Evolutionary conservation across 352 stramenopile species (phyloP).

Genomic region (Phytopythium sindhum): DNA sequence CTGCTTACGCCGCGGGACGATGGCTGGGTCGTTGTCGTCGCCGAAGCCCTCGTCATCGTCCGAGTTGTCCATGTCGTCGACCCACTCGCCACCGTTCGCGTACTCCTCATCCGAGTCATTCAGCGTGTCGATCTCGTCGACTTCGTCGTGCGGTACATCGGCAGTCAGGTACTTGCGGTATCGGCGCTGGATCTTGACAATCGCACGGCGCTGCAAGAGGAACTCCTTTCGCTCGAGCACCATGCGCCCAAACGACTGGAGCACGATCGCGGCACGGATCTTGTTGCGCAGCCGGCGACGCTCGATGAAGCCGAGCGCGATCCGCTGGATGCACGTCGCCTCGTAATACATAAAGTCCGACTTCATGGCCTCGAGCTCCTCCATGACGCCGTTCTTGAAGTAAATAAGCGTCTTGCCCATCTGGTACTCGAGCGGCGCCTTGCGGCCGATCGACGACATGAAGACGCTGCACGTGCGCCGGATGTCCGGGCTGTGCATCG

Average conservation of each 20-base stretch:
- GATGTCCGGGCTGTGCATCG: constrained; percentile 79
- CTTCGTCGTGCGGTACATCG: constrained; percentile 20
- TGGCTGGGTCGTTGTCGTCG: constrained; percentile 20
- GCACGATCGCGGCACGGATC: constrained; percentile 61
- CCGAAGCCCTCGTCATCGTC: constrained; percentile 53
- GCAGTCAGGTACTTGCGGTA: constrained; percentile 54
- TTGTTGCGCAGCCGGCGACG: constrained; percentile 62
- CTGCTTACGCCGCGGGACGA: constrained; percentile 25
- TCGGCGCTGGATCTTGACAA: constrained; percentile 68
- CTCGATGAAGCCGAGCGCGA: constrained; percentile 79
- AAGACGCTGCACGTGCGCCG: constrained; percentile 76
- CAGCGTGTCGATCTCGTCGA: constrained; percentile 12
- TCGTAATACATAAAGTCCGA: constrained; percentile 90
- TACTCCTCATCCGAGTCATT: constrained; percentile 31
- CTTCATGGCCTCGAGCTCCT: constrained; percentile 93
- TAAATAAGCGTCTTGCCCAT: constrained; percentile 95
- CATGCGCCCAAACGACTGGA: constrained; percentile 84
- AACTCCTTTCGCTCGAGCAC: constrained; percentile 72
- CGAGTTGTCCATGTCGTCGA: constrained; percentile 42
- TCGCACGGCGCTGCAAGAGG: constrained; percentile 58
- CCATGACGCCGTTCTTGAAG: constrained; percentile 94
- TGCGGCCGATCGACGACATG: constrained; percentile 79
- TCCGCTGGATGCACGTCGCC: constrained; percentile 82
- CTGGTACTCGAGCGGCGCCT: constrained; percentile 84
- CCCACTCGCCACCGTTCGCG: constrained; percentile 43